Evolutionary conservation across 306 rosid genomes (phyloP), one percentile per base, ranked within the genome.

Genomic region (Castanopsis chinensis): DNA sequence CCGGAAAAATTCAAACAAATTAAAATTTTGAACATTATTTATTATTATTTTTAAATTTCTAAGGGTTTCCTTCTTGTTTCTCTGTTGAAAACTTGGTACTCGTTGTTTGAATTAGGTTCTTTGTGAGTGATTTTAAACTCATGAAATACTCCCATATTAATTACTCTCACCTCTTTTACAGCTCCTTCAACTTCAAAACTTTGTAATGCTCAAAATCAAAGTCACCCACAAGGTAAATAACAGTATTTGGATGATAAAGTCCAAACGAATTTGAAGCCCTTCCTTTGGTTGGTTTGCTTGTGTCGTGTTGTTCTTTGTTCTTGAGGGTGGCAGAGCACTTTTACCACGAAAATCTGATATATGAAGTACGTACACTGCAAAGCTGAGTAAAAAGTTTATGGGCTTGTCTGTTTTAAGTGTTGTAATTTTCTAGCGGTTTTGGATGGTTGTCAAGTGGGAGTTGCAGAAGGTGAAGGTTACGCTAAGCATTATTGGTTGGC

Each of bases 401-500:
- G 73, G 77, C 27, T 54, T 75, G 41, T 79, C 45, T 21, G 35
- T 9, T 73, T 76, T 5, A 8, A 72, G 83, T 5, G 41, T 77
- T 18, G 23, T 87, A 73, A 57, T 80, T 70, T 61, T 75, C 19
- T 49, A 73, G 59, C 71, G 70, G 58, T 79, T 30, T 19, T 81
- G 49, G 71, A 69, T 84, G 76, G 73, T 61, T 32, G 58, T 76
- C 80, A 75, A 58, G 76, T 82, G 74, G 82, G 82, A 58, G 76
- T 79, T 54, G 84, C 85, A 25, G 72, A 78, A 75, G 75, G 76
- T 71, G 77, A 15, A 6, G 77, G 17, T 2, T 12, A 37, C 73
- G 75, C 35, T 10, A 79, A 55, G 79, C 76, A 78, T 58, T 86
- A 92, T 95, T 5, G 87, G 92, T 74, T 95, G 97, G 98, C 91